Percentiles rank a stretch among this genome's conserved stretches.
Evolutionary conservation across 140 eudicot species (phyloP).

Genomic region (Cichorium intybus): DNA sequence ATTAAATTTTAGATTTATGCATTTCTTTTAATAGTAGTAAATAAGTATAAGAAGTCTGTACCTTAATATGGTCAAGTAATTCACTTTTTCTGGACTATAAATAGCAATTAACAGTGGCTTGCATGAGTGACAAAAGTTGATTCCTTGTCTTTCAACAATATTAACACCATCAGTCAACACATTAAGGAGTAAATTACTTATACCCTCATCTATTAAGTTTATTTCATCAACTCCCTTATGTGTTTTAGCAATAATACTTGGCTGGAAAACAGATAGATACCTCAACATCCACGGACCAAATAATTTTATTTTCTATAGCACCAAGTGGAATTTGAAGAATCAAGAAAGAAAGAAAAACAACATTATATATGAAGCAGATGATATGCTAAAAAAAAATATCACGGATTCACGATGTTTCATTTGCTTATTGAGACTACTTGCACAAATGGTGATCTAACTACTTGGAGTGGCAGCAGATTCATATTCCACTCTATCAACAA

Average conservation of each 20-base stretch:
- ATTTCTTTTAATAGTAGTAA: neutral
- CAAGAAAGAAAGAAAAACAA: slow-evolving; percentile 19
- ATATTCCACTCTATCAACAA: slow-evolving; percentile 64
- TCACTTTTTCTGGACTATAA: slow-evolving; percentile 98
- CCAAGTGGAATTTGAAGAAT: slow-evolving; percentile 98
- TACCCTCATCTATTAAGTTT: slow-evolving; percentile 94
- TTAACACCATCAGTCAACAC: slow-evolving; percentile 98
- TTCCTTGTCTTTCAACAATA: slow-evolving; percentile 96
- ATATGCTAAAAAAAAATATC: slow-evolving; percentile 2
- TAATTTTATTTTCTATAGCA: slow-evolving; percentile 89
- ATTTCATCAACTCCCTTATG: slow-evolving; percentile 99
- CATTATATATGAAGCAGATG: neutral
- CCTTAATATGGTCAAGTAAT: slow-evolving; percentile 90
- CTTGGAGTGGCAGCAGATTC: slow-evolving; percentile 74
- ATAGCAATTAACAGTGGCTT: slow-evolving; percentile 93
- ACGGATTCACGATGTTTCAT: too few relatives aligned
- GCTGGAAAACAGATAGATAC: slow-evolving; percentile 96
- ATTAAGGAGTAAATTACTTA: slow-evolving; percentile 92
- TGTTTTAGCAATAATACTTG: slow-evolving; percentile 99
- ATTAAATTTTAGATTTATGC: slow-evolving; percentile 9
- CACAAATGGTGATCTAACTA: slow-evolving; percentile 85
- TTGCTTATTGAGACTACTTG: slow-evolving; percentile 56
- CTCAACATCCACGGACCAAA: slow-evolving; percentile 98
- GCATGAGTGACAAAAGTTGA: slow-evolving; percentile 97
- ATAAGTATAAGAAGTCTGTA: slow-evolving; percentile 29